Conservation (phyloP, 768 basidiomycete genomes). For the Brasilioporus rufonigricans region DNA sequence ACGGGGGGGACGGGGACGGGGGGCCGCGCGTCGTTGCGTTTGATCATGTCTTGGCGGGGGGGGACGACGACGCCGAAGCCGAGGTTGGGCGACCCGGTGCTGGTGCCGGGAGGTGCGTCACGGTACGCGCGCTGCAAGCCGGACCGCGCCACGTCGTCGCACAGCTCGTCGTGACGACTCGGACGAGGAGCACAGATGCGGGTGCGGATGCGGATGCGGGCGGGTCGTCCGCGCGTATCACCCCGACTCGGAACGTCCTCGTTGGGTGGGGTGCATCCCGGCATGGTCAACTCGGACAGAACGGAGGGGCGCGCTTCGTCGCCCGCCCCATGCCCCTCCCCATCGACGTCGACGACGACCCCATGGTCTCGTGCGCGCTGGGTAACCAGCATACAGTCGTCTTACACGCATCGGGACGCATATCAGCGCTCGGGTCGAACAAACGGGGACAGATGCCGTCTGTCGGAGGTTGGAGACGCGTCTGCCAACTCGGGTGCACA, state of each 20-base stretch:
- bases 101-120: constrained; percentile 20
- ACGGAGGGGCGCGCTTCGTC: constrained; percentile 9
- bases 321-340: constrained; percentile 35
- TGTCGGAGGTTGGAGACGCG: constrained; percentile 24
- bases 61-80: no score
- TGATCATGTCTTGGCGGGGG: constrained; percentile 10
- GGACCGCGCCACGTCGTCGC: constrained; percentile 75
- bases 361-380: constrained; percentile 34
- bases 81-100: no score
- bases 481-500: constrained; percentile 52
- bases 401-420: constrained; percentile 42
- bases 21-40: constrained; percentile 11
- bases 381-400: constrained; percentile 57
- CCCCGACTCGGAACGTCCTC: constrained; percentile 35
- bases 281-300: constrained; percentile 77
- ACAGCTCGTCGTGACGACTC: constrained; percentile 37
- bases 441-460: constrained; percentile 62
- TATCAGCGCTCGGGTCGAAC: constrained; percentile 65
- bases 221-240: constrained; percentile 9
- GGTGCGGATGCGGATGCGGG: constrained; percentile 10
- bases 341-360: constrained; percentile 28
- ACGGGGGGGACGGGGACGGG: neutral
- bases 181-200: constrained; percentile 17
- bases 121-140: constrained; percentile 50
- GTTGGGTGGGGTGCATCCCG: constrained; percentile 83